Evolutionary conservation across 345 rosid genomes (phyloP), one percentile per base, ranked within the genome.

Genomic region (Pistacia atlantica): DNA sequence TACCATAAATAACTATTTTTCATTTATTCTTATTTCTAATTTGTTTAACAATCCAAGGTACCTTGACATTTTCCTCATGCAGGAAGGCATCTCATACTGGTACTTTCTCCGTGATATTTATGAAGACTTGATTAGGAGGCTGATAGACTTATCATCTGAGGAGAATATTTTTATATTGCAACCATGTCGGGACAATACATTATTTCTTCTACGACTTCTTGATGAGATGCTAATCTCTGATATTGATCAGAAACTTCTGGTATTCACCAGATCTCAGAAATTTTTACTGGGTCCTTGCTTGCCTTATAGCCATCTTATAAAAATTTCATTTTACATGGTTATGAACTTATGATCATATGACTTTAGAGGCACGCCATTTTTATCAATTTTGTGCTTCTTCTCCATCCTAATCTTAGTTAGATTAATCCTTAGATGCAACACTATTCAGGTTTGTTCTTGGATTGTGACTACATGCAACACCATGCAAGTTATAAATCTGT

Each of bases 181-280:
- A 82, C 99, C 99, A 56, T 95, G 97, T 82, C 94, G 99, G 22
- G 98, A 95, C 86, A 95, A 95, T 84, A 88, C 87, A 48, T 78
- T 95, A 67, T 95, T 83, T 81, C 93, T 95, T 82, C 86, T 95
- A 61, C 84, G 87, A 73, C 85, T 95, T 73, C 80, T 90, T 33
- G 98, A 95, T 81, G 99, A 93, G 90, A 89, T 91, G 96, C 94
- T 95, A 75, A 80, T 91, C 75, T 87, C 92, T 69, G 95, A 95
- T 75, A 82, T 89, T 75, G 98, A 91, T 78, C 86, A 80, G 77
- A 87, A 89, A 69, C 86, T 89, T 75, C 90, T 83, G 94, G 99
- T 95, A 93, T 65, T 70, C 42, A 37, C 42, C 71, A 25, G 35
- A 52, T 18, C 72, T 60, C 9, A 35, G 46, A 51, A 33, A 33